A percentile compares a stretch with the other conserved stretches of the same genome.
Evolutionary conservation across 768 basidiomycete genomes (phyloP).

Genomic region (Neoboletus subvelutipes): DNA sequence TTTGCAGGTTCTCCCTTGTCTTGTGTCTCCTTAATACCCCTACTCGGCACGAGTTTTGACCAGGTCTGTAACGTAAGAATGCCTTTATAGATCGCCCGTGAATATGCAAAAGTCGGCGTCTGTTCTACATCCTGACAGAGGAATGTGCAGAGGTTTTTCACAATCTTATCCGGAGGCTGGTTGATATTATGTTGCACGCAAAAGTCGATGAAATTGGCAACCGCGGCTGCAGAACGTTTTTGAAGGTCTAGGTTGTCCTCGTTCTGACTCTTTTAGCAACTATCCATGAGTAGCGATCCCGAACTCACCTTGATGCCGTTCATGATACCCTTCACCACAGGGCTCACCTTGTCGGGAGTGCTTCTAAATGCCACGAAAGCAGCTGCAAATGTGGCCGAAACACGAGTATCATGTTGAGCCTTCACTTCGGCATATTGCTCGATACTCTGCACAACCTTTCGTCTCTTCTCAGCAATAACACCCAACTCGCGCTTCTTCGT

Average conservation of each 20-base stretch:
- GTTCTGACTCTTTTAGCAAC: conserved; percentile 45
- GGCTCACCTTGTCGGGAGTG: conserved; percentile 91
- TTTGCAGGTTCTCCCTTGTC: conserved; percentile 45
- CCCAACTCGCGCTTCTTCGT: conserved; percentile 78
- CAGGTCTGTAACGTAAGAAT: conserved; percentile 71
- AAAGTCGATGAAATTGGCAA: conserved; percentile 86
- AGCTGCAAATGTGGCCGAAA: conserved; percentile 86
- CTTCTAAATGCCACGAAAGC: conserved; percentile 86
- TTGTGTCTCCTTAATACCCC: conserved; percentile 38
- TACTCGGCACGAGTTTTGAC: conserved; percentile 36
- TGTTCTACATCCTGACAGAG: conserved; percentile 87
- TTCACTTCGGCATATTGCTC: conserved; percentile 82
- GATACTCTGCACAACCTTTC: conserved; percentile 64
- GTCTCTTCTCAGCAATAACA: conserved; percentile 73
- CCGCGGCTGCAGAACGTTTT: conserved; percentile 79
- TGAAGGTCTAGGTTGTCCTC: conserved; percentile 91
- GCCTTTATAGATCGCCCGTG: conserved; percentile 60
- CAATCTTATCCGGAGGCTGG: conserved; percentile 93
- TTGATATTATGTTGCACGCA: conserved; percentile 69
- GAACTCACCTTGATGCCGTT: conserved; percentile 87
- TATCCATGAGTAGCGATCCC: not conserved
- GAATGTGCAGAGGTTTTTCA: conserved; percentile 96
- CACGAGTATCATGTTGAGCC: conserved; percentile 80
- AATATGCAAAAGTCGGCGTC: conserved; percentile 84
- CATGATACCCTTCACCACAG: conserved; percentile 96